A percentile compares a stretch with the other conserved stretches of the same genome.
Evolutionary conservation across 495 filamentous ascomycete species (phyloP).

Genomic region (Bathelium albidoporum): DNA sequence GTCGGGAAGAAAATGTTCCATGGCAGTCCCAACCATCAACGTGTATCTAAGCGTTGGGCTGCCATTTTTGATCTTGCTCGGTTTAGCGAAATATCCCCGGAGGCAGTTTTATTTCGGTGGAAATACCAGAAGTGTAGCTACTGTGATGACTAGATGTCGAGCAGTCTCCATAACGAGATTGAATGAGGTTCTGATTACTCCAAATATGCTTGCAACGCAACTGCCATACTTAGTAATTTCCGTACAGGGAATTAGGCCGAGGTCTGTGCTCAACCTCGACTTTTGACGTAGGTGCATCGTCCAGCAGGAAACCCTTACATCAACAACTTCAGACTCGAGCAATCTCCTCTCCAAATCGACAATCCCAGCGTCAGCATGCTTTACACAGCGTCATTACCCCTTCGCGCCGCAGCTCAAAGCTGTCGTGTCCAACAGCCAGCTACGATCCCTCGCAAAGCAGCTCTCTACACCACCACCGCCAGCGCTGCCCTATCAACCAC

Average conservation of each 20-base stretch:
- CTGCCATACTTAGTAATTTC: neutral
- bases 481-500: neutral
- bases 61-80: neutral
- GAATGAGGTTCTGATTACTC: neutral
- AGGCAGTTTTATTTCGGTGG: neutral
- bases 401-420: neutral
- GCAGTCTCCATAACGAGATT: too few species aligned
- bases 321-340: neutral
- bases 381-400: neutral
- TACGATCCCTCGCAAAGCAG: neutral
- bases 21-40: neutral
- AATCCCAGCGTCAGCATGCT: neutral
- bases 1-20: neutral
- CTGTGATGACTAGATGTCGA: neutral
- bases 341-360: neutral
- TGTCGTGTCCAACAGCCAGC: neutral
- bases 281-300: neutral
- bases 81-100: neutral
- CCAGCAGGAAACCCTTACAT: neutral
- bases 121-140: neutral
- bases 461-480: neutral
- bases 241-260: neutral
- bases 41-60: too few species aligned
- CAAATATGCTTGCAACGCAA: neutral
- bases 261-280: neutral